A percentile compares a stretch with the other conserved stretches of the same genome.
These are phyloP conservation scores for Coemansia asiatica DNA, from an alignment of 192 early-diverging fungal genomes.

Conservation along the genomic window DNA sequence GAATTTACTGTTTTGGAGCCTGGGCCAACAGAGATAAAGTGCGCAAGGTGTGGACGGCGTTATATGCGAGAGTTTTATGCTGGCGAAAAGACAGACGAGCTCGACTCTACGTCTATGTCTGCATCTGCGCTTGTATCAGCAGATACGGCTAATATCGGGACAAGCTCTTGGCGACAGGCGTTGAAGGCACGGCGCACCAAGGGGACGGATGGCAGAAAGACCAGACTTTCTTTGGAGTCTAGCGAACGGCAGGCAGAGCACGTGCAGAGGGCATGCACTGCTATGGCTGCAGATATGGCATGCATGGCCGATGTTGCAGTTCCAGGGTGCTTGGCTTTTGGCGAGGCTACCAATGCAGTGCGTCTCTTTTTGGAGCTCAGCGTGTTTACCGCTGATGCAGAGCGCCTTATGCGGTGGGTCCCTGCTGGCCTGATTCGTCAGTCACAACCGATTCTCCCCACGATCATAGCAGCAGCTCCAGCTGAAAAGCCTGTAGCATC, in stretches of 20 bases:
- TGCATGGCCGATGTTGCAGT: conserved; percentile 4
- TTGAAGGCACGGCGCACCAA: not conserved
- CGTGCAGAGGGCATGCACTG: conserved; percentile 4
- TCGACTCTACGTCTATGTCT: not conserved
- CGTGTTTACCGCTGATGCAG: conserved; percentile 37
- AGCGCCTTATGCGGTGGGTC: conserved; percentile 52
- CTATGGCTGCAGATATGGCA: conserved; percentile 2
- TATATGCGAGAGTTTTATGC: conserved; percentile 55
- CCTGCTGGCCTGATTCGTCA: conserved; percentile 45
- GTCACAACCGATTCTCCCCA: conserved; percentile 17
- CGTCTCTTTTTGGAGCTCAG: conserved; percentile 49
- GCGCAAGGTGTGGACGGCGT: conserved; percentile 38
- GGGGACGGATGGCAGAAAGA: not conserved
- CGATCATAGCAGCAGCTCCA: not conserved
- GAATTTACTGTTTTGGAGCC: conserved; percentile 7
- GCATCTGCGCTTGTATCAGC: not conserved
- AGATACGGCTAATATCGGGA: not conserved
- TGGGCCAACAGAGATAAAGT: conserved; percentile 20
- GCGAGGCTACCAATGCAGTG: conserved; percentile 32
- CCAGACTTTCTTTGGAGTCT: not conserved
- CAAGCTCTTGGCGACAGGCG: conserved; percentile 14
- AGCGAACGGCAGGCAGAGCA: conserved; percentile 8
- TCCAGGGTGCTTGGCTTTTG: conserved; percentile 29
- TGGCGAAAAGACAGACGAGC: conserved; percentile 15
- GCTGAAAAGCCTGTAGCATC: conserved; percentile 5